Evolutionary conservation across 495 filamentous ascomycete species (phyloP), one percentile per base, ranked within the genome.

Genomic region (Trichoderma virens): DNA sequence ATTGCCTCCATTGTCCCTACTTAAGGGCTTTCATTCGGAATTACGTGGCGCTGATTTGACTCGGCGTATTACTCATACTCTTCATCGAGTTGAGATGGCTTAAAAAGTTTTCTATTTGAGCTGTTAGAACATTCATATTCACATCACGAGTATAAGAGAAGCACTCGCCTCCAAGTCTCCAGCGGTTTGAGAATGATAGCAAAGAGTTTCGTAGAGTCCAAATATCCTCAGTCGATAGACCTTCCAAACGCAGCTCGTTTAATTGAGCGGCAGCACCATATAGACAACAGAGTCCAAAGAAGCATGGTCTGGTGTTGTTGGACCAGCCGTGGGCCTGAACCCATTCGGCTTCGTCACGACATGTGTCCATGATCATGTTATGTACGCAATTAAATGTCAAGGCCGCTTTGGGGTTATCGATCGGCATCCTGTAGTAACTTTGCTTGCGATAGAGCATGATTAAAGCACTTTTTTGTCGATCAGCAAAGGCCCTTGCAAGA

Each of bases 361-460:
- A 56, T 56, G 51, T 56, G 5, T 56, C 51, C 1, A 56, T 27
- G 27, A 56, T 56, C 51, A 56, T 56, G 11, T 56, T 56, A n/a
- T 27, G 51, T 14, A 23, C 25, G 51, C 51, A 56, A 3, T 30
- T 56, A 23, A 56, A 56, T 0, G 23, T 18, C 20, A 56, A 13
- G 2, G 28, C 28, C 3, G 23, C 13, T 30, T 56, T 56, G 23
- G 51, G 51, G 20, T 56, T 30, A 5, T 31, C 1, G 8, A 9
- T 56, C 13, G 51, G 7, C 11, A 18, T 8, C 27, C 28, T 56
- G 25, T 56, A 56, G 51, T 56, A 56, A 9, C 28, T 23, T 1
- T 56, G 28, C 11, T 7, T 56, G 51, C 51, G 51, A 30, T 56
- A 56, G 8, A 56, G 25, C 51, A 56, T 56, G 25, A 56, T 30